These are phyloP conservation scores for Aspergillus neotritici DNA, from an alignment of 2,329 filamentous ascomycete species.

Conservation along the genomic window DNA sequence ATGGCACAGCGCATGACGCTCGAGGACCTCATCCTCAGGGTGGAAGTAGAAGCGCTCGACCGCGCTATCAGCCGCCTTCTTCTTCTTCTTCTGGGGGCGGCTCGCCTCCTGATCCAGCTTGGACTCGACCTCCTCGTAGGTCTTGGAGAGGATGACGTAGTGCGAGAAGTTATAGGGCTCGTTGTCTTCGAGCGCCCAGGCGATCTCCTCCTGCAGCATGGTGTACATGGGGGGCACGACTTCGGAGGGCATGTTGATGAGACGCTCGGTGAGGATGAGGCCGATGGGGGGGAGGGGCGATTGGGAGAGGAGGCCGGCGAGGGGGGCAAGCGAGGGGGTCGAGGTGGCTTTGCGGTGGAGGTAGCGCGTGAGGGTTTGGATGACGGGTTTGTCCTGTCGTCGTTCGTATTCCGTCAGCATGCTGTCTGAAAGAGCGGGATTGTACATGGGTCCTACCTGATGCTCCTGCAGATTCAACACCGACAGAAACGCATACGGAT, in stretches of 20 bases:
- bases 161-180: conserved; percentile 92
- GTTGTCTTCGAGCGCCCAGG: conserved; percentile 79
- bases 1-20: conserved; percentile 65
- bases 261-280: conserved; percentile 80
- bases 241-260: conserved; percentile 96
- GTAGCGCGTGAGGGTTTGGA: conserved; percentile 68
- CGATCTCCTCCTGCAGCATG: conserved; percentile 88
- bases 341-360: conserved; percentile 52
- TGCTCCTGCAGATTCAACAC: conserved; percentile 78
- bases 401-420: neutral
- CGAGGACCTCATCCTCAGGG: conserved; percentile 85
- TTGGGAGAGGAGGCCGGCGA: conserved; percentile 55
- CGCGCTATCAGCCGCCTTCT: conserved; percentile 40
- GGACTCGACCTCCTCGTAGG: conserved; percentile 83
- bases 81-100: conserved; percentile 63
- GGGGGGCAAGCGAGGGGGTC: conserved; percentile 51
- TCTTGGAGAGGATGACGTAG: conserved; percentile 86
- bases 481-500: conserved; percentile 88
- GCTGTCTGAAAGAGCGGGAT: neutral
- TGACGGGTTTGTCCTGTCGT: conserved; percentile 59
- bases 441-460: conserved; percentile 38
- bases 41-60: conserved; percentile 82
- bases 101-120: conserved; percentile 64
- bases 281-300: conserved; percentile 61
- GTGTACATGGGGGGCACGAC: conserved; percentile 89